phyloP scores from a whole-genome alignment of 768 basidiomycete species.

The Grammothele lineata region DNA sequence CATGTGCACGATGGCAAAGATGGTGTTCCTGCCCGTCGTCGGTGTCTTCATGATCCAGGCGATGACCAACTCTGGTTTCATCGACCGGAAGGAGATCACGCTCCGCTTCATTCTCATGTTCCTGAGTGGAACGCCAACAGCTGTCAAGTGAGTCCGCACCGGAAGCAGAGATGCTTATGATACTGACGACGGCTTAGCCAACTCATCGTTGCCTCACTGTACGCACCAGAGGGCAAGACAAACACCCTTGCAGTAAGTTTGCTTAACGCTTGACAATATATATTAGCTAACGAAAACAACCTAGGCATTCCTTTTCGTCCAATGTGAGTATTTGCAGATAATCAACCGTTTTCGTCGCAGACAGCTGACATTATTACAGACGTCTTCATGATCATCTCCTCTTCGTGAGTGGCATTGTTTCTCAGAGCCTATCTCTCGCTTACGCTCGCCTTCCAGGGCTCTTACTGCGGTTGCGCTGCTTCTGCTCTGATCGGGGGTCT shows the following conservation, averaged over 20 bases:
- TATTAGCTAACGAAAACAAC: background rate
- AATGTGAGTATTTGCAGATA: constrained; percentile 38
- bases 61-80: constrained; percentile 25
- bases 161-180: background rate
- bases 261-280: background rate
- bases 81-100: constrained; percentile 32
- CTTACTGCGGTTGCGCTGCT: constrained; percentile 24
- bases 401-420: constrained; percentile 37
- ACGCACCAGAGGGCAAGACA: constrained; percentile 40
- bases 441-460: constrained; percentile 7
- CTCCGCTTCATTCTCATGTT: constrained; percentile 42
- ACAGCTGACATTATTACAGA: constrained; percentile 23
- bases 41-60: constrained; percentile 30
- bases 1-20: constrained; percentile 33
- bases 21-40: constrained; percentile 38
- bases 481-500: too few relatives aligned
- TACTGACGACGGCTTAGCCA: constrained; percentile 27
- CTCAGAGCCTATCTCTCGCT: background rate
- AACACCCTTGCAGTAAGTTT: constrained; percentile 36
- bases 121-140: constrained; percentile 41
- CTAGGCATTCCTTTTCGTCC: constrained; percentile 37
- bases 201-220: constrained; percentile 38
- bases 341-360: background rate
- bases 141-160: constrained; percentile 30
- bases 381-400: constrained; percentile 40